These are phyloP conservation scores for Catunica adiposa DNA, from an alignment of 2,329 filamentous ascomycete genomes.

Conservation along the genomic window DNA sequence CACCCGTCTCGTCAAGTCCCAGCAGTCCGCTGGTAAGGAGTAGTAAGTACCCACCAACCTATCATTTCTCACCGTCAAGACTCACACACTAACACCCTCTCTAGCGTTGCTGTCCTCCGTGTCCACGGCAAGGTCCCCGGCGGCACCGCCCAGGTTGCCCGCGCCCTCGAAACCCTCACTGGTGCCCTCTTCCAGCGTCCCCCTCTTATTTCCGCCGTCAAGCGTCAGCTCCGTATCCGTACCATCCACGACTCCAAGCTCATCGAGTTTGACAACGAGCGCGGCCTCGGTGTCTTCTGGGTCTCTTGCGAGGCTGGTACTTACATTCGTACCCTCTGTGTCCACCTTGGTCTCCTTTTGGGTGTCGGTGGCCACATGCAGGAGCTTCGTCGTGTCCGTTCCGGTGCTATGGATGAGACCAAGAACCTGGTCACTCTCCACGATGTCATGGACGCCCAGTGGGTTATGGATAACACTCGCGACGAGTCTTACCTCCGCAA, in stretches of 20 bases:
- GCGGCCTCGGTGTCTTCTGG: constrained; percentile 96
- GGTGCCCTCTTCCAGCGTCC: constrained; percentile 71
- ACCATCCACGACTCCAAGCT: constrained; percentile 97
- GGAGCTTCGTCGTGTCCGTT: constrained; percentile 83
- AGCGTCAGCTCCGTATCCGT: constrained; percentile 94
- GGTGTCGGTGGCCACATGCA: constrained; percentile 96
- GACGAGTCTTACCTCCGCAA: constrained; percentile 84
- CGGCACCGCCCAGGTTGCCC: constrained; percentile 80
- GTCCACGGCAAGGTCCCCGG: constrained; percentile 91
- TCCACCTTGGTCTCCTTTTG: constrained; percentile 62
- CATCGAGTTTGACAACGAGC: constrained; percentile 94
- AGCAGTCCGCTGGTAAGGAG: constrained; percentile 98
- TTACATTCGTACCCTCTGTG: constrained; percentile 95
- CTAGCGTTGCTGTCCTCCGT: constrained; percentile 66
- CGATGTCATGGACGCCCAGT: constrained; percentile 77
- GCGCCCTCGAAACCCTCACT: constrained; percentile 87
- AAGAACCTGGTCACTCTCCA: constrained; percentile 84
- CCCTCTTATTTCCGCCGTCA: constrained; percentile 93
- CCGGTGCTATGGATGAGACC: constrained; percentile 86
- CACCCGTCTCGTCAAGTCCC: constrained; percentile 93
- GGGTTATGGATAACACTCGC: constrained; percentile 85
- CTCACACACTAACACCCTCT: neutral
- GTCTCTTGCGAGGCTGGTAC: constrained; percentile 94
- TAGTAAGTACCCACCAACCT: constrained; percentile 30
- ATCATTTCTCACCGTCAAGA: neutral